These are phyloP conservation scores for Yamadazyma conglobata DNA, from an alignment of 1,139 yeast genomes.

Conservation along the genomic window DNA sequence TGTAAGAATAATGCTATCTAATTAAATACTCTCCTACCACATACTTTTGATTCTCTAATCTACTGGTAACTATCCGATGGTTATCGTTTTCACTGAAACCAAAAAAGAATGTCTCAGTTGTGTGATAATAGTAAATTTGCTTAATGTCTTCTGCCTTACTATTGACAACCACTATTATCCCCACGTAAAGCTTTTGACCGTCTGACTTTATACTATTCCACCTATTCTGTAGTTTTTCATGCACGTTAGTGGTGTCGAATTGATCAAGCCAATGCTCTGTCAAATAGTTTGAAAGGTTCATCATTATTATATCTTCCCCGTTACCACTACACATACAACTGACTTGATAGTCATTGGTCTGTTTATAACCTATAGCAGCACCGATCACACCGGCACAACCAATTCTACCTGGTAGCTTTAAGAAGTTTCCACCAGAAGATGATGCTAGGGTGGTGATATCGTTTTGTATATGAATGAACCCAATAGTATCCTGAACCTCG, in stretches of 20 bases:
- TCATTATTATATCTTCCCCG: constrained; percentile 50
- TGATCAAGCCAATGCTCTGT: constrained; percentile 1
- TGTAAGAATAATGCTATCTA: constrained; percentile 8
- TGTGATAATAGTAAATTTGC: constrained; percentile 37
- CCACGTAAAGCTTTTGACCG: constrained; percentile 25
- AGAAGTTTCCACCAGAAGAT: constrained; percentile 54
- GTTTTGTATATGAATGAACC: constrained; percentile 20
- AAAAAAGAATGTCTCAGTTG: constrained; percentile 43
- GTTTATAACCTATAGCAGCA: constrained; percentile 32
- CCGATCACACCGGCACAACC: constrained; percentile 56
- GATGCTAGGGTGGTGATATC: constrained; percentile 27
- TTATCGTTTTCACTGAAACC: constrained; percentile 23
- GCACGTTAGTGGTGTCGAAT: neutral
- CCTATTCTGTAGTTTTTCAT: neutral
- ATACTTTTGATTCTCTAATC: constrained; percentile 18
- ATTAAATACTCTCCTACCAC: constrained; percentile 36
- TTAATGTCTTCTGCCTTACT: constrained; percentile 10
- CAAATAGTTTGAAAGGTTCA: constrained; percentile 36
- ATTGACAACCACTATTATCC: constrained; percentile 26
- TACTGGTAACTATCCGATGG: constrained; percentile 29
- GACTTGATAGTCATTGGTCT: constrained; percentile 18
- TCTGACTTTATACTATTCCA: constrained; percentile 4
- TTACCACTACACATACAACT: constrained; percentile 52
- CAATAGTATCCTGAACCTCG: constrained; percentile 33
- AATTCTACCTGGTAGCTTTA: constrained; percentile 47